Conservation (phyloP, 2,329 filamentous ascomycete genomes). For the Penicillium frequentans region DNA sequence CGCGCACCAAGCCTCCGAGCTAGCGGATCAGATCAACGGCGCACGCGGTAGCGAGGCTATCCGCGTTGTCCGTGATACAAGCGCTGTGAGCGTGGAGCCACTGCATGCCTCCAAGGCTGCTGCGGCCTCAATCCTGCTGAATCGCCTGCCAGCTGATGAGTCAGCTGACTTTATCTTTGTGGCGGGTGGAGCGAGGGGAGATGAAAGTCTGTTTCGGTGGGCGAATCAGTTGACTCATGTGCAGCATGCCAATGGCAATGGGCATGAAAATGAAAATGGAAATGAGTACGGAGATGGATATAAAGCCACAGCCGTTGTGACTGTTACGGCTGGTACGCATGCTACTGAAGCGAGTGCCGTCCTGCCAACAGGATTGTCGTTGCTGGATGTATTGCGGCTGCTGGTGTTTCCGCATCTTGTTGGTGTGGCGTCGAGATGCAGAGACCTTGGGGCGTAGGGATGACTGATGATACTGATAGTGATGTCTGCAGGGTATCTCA, state of each 20-base stretch:
- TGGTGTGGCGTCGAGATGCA: slow-evolving; percentile 42
- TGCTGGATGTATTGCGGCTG: slow-evolving; percentile 9
- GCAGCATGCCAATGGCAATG: neutral
- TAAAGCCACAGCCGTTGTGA: slow-evolving; percentile 57
- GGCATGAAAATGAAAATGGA: neutral
- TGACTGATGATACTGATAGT: neutral
- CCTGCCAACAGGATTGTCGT: slow-evolving; percentile 66
- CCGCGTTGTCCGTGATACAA: slow-evolving; percentile 77
- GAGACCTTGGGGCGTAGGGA: slow-evolving; percentile 61
- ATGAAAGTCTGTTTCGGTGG: slow-evolving; percentile 90
- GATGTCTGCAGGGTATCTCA: neutral
- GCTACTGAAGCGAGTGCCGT: slow-evolving; percentile 84
- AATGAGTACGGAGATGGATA: neutral
- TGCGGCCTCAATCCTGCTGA: slow-evolving; percentile 71
- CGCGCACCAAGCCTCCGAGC: slow-evolving; percentile 79
- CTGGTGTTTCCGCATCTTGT: slow-evolving; percentile 1
- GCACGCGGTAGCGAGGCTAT: slow-evolving; percentile 79
- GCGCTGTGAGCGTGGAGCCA: slow-evolving; percentile 79
- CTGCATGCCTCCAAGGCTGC: slow-evolving; percentile 83
- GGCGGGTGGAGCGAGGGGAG: slow-evolving; percentile 81
- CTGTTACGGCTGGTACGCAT: slow-evolving; percentile 77
- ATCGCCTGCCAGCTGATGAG: slow-evolving; percentile 55
- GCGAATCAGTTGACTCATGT: slow-evolving; percentile 68
- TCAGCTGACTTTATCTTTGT: slow-evolving; percentile 82
- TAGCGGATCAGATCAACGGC: slow-evolving; percentile 90